Conservation (phyloP, 768 basidiomycete genomes). For the Auricularia sp. region DNA sequence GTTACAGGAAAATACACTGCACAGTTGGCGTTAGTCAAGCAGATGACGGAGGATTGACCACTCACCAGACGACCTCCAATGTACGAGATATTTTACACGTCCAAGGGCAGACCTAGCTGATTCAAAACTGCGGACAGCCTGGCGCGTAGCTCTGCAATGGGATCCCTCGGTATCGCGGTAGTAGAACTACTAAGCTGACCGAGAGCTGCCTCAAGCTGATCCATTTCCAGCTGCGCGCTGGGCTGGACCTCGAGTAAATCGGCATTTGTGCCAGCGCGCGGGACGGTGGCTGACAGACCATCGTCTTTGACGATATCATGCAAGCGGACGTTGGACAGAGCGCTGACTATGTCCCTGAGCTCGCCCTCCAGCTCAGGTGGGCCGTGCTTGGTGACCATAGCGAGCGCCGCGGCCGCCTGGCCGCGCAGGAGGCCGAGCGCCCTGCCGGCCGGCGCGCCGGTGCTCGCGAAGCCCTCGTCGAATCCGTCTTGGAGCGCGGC, state of each 20-base stretch:
- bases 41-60: too few species aligned
- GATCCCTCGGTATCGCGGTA: neutral
- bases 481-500: slow-evolving; percentile 82
- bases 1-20: too few species aligned
- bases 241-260: neutral
- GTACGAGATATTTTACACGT: too few species aligned
- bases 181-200: neutral
- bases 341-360: slow-evolving; percentile 41
- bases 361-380: slow-evolving; percentile 24
- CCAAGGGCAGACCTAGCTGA: too few species aligned
- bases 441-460: slow-evolving; percentile 66
- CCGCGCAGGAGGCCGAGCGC: slow-evolving; percentile 75
- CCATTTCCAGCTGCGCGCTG: neutral
- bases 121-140: too few species aligned
- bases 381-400: slow-evolving; percentile 34
- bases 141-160: too few species aligned
- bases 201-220: neutral
- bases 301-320: slow-evolving; percentile 41
- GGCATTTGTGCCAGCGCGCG: neutral
- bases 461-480: slow-evolving; percentile 66
- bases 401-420: slow-evolving; percentile 48
- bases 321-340: slow-evolving; percentile 53
- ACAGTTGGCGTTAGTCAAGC: too few species aligned
- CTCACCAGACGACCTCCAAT: too few species aligned
- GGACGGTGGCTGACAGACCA: neutral